These are phyloP conservation scores for Rostrohypoxylon terebratum DNA, from an alignment of 495 filamentous ascomycete genomes.

Conservation along the genomic window DNA sequence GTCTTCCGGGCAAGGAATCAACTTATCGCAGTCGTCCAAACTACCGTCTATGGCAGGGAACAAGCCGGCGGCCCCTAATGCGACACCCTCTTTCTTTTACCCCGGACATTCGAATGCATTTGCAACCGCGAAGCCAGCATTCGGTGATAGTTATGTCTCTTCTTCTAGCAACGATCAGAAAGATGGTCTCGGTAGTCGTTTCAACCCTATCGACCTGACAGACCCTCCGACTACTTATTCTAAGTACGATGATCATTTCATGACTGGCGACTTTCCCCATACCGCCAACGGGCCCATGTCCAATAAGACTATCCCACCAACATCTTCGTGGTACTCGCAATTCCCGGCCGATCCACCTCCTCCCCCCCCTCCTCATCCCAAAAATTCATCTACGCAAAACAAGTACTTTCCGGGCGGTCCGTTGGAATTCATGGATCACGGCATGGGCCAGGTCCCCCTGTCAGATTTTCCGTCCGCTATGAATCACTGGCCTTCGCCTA, in stretches of 20 bases:
- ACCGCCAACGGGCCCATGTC: not conserved
- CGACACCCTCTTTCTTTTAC: not conserved
- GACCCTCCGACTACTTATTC: not conserved
- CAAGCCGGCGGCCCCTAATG: not conserved
- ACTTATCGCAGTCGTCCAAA: constrained; percentile 1
- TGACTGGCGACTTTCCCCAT: not conserved
- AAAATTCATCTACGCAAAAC: not conserved
- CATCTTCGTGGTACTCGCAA: not conserved
- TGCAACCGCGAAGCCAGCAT: not conserved
- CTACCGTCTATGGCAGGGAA: not conserved
- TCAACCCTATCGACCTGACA: constrained; percentile 13
- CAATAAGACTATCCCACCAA: not conserved
- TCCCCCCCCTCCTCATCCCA: not conserved
- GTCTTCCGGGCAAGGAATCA: not conserved
- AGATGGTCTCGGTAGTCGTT: constrained; percentile 3
- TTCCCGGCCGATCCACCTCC: not conserved
- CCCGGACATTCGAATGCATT: not conserved
- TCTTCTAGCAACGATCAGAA: not conserved
- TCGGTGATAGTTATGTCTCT: not conserved
- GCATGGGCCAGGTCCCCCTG: not conserved
- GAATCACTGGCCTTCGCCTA: not conserved
- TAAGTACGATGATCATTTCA: not conserved
- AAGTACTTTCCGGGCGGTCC: not conserved
- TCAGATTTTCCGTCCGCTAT: not conserved
- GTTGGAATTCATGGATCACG: not conserved